Conservation (phyloP, 2,329 filamentous ascomycete genomes). For the Ceratocystis destructans region DNA sequence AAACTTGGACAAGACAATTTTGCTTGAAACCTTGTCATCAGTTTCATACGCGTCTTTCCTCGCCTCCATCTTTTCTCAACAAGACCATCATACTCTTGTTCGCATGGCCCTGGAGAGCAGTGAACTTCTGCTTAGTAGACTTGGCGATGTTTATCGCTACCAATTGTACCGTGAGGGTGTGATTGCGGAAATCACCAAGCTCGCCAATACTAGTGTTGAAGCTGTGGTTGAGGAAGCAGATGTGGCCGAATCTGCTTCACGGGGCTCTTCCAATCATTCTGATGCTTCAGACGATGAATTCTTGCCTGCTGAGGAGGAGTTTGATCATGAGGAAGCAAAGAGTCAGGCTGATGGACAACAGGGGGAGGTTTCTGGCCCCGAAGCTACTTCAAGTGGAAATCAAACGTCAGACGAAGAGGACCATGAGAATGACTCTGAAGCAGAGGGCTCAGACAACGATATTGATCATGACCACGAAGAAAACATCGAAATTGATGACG, state of each 20-base stretch:
- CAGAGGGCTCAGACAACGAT: conserved; percentile 16
- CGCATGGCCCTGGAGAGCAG: conserved; percentile 79
- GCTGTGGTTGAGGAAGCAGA: conserved; percentile 22
- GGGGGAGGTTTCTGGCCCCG: conserved; percentile 14
- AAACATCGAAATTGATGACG: conserved; percentile 32
- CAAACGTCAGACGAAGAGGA: conserved; percentile 8
- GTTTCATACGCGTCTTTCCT: conserved; percentile 94
- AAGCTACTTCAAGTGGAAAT: conserved; percentile 4
- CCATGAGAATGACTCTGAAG: background rate
- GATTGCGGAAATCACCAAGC: conserved; percentile 73
- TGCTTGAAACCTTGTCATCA: conserved; percentile 70
- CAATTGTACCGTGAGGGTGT: conserved; percentile 97
- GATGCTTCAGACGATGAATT: conserved; percentile 25
- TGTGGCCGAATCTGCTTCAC: conserved; percentile 21
- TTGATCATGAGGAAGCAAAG: conserved; percentile 18
- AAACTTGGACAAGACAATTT: conserved; percentile 72
- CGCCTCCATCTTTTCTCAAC: conserved; percentile 86
- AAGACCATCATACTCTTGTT: conserved; percentile 79
- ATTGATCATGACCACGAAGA: conserved; percentile 23
- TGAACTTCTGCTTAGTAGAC: conserved; percentile 68
- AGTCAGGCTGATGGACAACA: conserved; percentile 22
- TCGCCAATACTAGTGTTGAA: conserved; percentile 37
- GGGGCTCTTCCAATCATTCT: conserved; percentile 16
- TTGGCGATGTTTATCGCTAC: conserved; percentile 82
- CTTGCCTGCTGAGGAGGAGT: conserved; percentile 23